Evolutionary conservation across 441 rosid genomes (phyloP).

Genomic region (Arabidopsis hybrid): DNA sequence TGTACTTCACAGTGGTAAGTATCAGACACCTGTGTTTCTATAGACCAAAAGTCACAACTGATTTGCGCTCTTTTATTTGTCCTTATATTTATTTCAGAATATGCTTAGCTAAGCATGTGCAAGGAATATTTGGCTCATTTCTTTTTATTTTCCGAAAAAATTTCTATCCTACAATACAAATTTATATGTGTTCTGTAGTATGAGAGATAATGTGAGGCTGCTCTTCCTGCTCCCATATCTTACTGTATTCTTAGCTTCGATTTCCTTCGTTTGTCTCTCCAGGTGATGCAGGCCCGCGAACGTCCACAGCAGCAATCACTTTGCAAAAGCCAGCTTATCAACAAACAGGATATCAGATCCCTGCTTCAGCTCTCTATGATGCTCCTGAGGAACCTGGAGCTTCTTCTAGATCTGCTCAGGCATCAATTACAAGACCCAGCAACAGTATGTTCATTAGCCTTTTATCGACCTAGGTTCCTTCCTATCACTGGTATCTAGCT

Average conservation of each 20-base stretch:
- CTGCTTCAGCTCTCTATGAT: conserved; percentile 89
- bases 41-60: conserved; percentile 19
- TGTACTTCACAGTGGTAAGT: conserved; percentile 59
- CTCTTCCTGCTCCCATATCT: conserved; percentile 20
- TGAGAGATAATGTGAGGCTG: conserved; percentile 17
- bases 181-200: conserved; percentile 14
- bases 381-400: conserved; percentile 54
- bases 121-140: conserved; percentile 1
- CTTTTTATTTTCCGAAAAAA: not conserved
- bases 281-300: conserved; percentile 58
- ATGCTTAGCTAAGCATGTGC: conserved; percentile 25
- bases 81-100: not conserved
- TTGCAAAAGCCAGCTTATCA: conserved; percentile 59
- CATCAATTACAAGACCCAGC: conserved; percentile 37
- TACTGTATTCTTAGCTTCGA: conserved; percentile 22
- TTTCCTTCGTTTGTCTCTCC: conserved; percentile 32
- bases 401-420: conserved; percentile 44
- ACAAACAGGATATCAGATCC: conserved; percentile 73
- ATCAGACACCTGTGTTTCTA: conserved; percentile 4
- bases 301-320: conserved; percentile 50
- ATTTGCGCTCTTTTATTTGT: conserved; percentile 1
- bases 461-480: not conserved
- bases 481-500: conserved; percentile 12
- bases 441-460: conserved; percentile 40
- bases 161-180: not conserved